Percentiles rank a stretch among this genome's conserved stretches.
Conservation (phyloP, 2,329 filamentous ascomycete species). For the Bisporella sp. region DNA sequence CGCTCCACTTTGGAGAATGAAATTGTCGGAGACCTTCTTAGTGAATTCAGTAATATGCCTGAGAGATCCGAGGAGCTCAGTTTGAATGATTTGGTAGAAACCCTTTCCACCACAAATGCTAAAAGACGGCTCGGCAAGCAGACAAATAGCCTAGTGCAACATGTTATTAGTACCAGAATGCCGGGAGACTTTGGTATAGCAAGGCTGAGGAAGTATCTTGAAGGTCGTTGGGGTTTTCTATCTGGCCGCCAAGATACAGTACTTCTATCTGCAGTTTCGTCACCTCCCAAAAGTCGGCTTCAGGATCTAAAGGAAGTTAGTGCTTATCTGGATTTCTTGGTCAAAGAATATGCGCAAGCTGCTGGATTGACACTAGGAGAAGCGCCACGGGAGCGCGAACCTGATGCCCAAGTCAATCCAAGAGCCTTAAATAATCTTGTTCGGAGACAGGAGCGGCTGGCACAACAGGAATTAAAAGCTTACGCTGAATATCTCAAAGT, state of each 20-base stretch:
- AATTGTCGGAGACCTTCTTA: conserved; percentile 93
- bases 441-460: conserved; percentile 90
- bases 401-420: conserved; percentile 99
- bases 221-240: conserved; percentile 85
- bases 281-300: conserved; percentile 83
- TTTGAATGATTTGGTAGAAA: conserved; percentile 89
- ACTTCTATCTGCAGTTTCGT: conserved; percentile 80
- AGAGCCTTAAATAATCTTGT: conserved; percentile 94
- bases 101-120: conserved; percentile 96
- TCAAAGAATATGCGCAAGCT: conserved; percentile 81
- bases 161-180: conserved; percentile 98
- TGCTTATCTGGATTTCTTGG: conserved; percentile 78
- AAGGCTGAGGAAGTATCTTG: conserved; percentile 86
- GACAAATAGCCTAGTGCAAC: conserved; percentile 84
- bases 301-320: conserved; percentile 88
- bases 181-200: conserved; percentile 99
- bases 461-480: conserved; percentile 97
- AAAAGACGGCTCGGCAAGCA: conserved; percentile 98
- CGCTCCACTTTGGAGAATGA: conserved; percentile 99
- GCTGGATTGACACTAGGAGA: conserved; percentile 80
- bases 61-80: conserved; percentile 98
- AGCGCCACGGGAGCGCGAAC: conserved; percentile 60
- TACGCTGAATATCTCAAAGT: conserved; percentile 95
- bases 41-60: conserved; percentile 95
- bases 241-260: conserved; percentile 86